Percentiles rank a stretch among this genome's conserved stretches.
Conservation (phyloP, 257 asterid genomes). For the Agastache rugosa region DNA sequence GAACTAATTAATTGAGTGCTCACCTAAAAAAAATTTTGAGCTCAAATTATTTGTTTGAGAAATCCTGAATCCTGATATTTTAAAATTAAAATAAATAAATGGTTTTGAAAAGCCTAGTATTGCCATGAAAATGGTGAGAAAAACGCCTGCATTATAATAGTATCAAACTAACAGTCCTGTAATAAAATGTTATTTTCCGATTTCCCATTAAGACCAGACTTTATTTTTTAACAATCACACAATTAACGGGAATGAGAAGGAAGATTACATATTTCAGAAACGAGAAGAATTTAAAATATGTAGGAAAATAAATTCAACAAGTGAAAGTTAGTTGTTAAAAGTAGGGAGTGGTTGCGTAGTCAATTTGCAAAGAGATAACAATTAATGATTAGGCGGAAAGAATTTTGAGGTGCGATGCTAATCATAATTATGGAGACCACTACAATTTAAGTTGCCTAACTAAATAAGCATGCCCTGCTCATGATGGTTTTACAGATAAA, state of each 20-base stretch:
- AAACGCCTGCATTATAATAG: not conserved
- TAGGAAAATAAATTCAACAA: constrained; percentile 10
- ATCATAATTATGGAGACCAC: constrained; percentile 40
- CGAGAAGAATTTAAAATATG: not conserved
- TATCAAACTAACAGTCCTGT: not conserved
- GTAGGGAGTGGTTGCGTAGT: constrained; percentile 38
- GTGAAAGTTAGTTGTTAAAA: constrained; percentile 37
- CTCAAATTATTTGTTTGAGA: not conserved
- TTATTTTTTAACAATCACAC: not conserved
- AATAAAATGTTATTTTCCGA: not conserved
- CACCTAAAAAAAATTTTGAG: too few relatives aligned
- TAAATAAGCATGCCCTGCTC: constrained; percentile 42
- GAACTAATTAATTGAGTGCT: not conserved
- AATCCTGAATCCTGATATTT: not conserved
- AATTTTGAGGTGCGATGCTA: constrained; percentile 34
- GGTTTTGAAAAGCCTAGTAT: not conserved
- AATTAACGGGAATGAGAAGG: constrained; percentile 24
- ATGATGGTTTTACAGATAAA: constrained; percentile 42
- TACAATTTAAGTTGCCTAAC: constrained; percentile 44
- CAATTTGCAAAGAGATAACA: constrained; percentile 35
- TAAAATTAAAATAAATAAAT: not conserved
- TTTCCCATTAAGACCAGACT: constrained; percentile 16
- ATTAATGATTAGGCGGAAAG: constrained; percentile 39
- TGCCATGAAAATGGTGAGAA: not conserved
- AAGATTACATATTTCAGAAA: constrained; percentile 1